Base-by-base conservation (phyloP, 2,329 filamentous ascomycete genomes). In the Cercospora sojina region DNA sequence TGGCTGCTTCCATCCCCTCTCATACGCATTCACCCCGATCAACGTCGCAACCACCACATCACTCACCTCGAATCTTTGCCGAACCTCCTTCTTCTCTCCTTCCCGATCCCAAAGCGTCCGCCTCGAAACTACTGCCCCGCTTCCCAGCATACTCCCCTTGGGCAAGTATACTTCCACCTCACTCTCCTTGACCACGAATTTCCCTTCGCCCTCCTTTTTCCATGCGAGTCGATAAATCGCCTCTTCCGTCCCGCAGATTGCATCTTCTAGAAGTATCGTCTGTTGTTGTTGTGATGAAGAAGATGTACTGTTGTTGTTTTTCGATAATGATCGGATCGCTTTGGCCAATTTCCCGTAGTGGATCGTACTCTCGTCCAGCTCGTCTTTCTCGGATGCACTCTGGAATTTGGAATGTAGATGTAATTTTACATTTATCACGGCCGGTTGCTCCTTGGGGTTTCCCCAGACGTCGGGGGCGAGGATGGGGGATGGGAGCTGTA, bases 271-370 rank as follows among this genome's bases (percentile, higher is more conserved):
- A n/a, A n/a, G n/a, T n/a, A 74, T 75, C 1, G 62, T 65, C 20
- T 70, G 66, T 7, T 47, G 65, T 7, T 53, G 59, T 12, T 23
- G 5, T 27, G 66, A 32, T 16, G 35, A n/a, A n/a, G 23, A 23
- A 27, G 12, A 12, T 3, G n/a, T 23, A 13, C n/a, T 70, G 0
- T 58, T 60, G n/a, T n/a, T n/a, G n/a, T n/a, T n/a, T n/a, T n/a
- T n/a, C n/a, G n/a, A n/a, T n/a, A n/a, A n/a, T 8, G 64, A 62
- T 13, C 76, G 71, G 13, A 93, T 82, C 0, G 83, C 82, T 79
- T 92, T 92, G 79, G 87, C 88, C 13, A 93, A 82, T 9, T 81
- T 83, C 1, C 91, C 90, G 74, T 93, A 93, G 79, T 93, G 89
- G 25, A 92, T 86, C 2, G 91, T 93, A 74, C 90, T 90, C n/a